Evolutionary conservation across 495 filamentous ascomycete species (phyloP), one percentile per base, ranked within the genome.

Genomic region (Penicillium arizonense): DNA sequence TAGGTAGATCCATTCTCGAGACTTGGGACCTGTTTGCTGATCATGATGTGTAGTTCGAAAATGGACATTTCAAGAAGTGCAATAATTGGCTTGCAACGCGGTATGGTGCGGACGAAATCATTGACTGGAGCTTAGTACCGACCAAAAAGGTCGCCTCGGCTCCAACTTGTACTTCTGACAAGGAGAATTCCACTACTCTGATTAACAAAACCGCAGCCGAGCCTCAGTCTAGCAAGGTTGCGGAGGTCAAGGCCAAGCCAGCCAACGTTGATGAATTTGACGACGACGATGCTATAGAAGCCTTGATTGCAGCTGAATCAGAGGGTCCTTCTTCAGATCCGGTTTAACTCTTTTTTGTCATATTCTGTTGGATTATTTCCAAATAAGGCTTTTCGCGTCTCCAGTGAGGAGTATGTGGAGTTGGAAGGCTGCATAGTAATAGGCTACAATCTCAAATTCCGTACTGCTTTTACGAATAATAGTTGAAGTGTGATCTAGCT

Each of bases 71-170:
- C 68, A 85, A 78, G 58, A 83, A 85, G 70, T 86, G 89, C 49
- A 97, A 98, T 63, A 88, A 91, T 59, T 98, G 94, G 93, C 74
- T 98, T 30, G 76, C 77, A 47, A 58, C 74, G 54, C 72, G 85
- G 46, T 96, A 97, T 70, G 94, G 95, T 2, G 76, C 77, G 30
- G 86, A 84, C 5, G 84, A 80, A n/a, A 77, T 79, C 58, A 91
- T 98, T 63, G 85, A 97, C 67, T 98, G 94, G 94, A 82, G 84
- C 69, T 67, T 98, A 53, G 77, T 81, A 3, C 58, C 72, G 5
- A 61, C 50, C 21, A 58, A 50, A 28, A 61, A 68, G 18, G 55
- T 56, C 9, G 46, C 33, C 5, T 35, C 44, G 10, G 35, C 57
- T 43, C 36, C 54, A 13, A 35, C 61, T 2, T 50, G 39, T 16